Base-by-base conservation (phyloP, 1,284 basidiomycete genomes). In the Ustilago xerochloae region DNA sequence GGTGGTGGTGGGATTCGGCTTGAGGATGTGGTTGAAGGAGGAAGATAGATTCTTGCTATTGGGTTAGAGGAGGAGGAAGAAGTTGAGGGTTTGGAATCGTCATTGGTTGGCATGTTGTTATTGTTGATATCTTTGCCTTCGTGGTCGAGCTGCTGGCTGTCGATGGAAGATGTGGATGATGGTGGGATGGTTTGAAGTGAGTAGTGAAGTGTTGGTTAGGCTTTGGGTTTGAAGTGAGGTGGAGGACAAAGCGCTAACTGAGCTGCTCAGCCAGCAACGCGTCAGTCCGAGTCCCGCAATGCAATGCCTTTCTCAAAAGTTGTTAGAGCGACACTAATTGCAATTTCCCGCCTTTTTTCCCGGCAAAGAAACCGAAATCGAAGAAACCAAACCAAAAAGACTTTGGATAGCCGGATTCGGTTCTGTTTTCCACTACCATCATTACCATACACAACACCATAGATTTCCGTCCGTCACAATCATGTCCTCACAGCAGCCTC, bases 11-110 rank as follows among this genome's bases (percentile, higher is more conserved):
- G 38, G 8, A 41, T 6, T 3, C 43, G 35, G n/a, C 26, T 32
- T 24, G 47, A 20, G 15, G 46, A 7, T 9, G 53, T 36, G n/a
- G 49, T 20, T 6, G 50, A 52, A 8, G 69, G 60, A 16, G 69
- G 63, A 0, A 58, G 55, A 15, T 59, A 66, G 43, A 66, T 59
- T 52, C 55, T 36, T 3, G 57, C 38, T 2, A 20, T 1, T 13
- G 49, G 6, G 2, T 32, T 18, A 13, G 62, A 18, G 9, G 50
- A 35, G 9, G 55, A 43, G 1, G 35, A 16, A 5, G 57, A 36
- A 13, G 39, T 13, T 18, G 59, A 35, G 24, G 18, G n/a, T n/a
- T 18, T 39, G 45, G 41, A 15, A 47, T 22, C n/a, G 52, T 22
- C 30, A 33, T 63, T 13, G n/a, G 38, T 12, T 46, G 43, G 32